Conservation (phyloP, 495 filamentous ascomycete species). For the Rostrohypoxylon terebratum region DNA sequence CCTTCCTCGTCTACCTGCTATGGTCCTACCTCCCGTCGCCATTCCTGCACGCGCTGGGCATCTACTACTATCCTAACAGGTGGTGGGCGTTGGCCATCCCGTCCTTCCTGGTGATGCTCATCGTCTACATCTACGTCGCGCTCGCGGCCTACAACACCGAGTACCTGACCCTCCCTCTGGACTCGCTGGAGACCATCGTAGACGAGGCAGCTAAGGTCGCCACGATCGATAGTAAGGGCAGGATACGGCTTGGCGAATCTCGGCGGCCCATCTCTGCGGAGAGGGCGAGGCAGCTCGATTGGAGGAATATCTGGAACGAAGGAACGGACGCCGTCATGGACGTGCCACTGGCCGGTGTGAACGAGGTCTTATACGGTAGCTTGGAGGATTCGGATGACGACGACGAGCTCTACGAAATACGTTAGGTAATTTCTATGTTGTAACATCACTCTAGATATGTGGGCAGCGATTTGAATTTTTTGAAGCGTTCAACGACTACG, state of each 20-base stretch:
- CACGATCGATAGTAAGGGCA: conserved; percentile 77
- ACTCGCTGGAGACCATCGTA: conserved; percentile 87
- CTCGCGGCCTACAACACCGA: conserved; percentile 91
- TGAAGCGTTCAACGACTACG: neutral
- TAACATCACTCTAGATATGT: neutral
- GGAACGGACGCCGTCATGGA: conserved; percentile 99
- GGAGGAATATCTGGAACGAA: conserved; percentile 85
- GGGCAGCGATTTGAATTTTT: neutral
- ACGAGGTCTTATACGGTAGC: conserved; percentile 84
- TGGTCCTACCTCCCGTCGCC: conserved; percentile 95
- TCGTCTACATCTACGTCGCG: conserved; percentile 94
- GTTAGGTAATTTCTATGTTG: conserved; percentile 27
- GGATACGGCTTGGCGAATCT: conserved; percentile 66
- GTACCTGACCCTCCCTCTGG: conserved; percentile 84
- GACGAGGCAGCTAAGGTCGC: conserved; percentile 90
- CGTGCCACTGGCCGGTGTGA: conserved; percentile 95
- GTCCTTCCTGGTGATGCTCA: conserved; percentile 84
- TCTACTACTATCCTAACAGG: conserved; percentile 95
- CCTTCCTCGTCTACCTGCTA: conserved; percentile 89
- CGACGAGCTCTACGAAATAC: conserved; percentile 25
- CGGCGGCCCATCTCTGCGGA: conserved; percentile 63
- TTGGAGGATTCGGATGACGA: conserved; percentile 38
- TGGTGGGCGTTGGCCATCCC: conserved; percentile 98
- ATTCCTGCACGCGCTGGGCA: conserved; percentile 90
- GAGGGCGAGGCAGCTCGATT: conserved; percentile 67